These are phyloP conservation scores for Hypoxylon perforatum DNA, from an alignment of 495 filamentous ascomycete species.

Conservation along the genomic window DNA sequence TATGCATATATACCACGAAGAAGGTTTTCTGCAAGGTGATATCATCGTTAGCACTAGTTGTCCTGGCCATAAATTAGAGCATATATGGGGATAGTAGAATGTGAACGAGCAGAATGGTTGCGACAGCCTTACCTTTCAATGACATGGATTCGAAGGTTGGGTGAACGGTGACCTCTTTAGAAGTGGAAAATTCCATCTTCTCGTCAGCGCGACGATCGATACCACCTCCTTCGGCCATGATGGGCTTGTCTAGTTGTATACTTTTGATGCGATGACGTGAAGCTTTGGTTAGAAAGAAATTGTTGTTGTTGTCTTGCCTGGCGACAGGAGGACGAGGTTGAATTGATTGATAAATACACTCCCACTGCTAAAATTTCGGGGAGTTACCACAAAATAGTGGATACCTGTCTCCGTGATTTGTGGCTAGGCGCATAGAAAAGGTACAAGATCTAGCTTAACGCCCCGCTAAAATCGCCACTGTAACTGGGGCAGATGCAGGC, in stretches of 20 bases:
- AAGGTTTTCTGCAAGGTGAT: conserved; percentile 74
- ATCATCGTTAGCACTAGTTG: conserved; percentile 4
- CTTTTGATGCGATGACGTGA: not conserved
- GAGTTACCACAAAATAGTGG: not conserved
- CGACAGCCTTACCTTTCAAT: conserved; percentile 70
- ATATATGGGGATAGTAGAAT: not conserved
- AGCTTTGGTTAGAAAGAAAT: not conserved
- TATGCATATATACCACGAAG: conserved; percentile 98
- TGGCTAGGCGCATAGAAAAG: not conserved
- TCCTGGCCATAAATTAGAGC: not conserved
- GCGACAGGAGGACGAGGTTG: conserved; percentile 1
- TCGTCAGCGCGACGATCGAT: conserved; percentile 96
- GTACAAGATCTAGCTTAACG: no score
- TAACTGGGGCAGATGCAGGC: not conserved
- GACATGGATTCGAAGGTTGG: conserved; percentile 68
- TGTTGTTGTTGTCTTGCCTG: conserved; percentile 4
- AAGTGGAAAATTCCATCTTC: conserved; percentile 97
- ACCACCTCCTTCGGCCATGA: conserved; percentile 83
- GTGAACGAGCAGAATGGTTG: no score
- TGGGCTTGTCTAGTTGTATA: conserved; percentile 13
- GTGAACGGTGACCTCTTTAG: conserved; percentile 93
- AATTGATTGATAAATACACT: conserved; percentile 12
- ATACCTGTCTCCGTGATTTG: not conserved
- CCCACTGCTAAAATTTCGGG: conserved; percentile 28
- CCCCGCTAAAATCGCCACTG: conserved; percentile 15